Evolutionary conservation across 176 grass and related monocot genomes (phyloP).

Genomic region (Hsuehochloa calcarea): DNA sequence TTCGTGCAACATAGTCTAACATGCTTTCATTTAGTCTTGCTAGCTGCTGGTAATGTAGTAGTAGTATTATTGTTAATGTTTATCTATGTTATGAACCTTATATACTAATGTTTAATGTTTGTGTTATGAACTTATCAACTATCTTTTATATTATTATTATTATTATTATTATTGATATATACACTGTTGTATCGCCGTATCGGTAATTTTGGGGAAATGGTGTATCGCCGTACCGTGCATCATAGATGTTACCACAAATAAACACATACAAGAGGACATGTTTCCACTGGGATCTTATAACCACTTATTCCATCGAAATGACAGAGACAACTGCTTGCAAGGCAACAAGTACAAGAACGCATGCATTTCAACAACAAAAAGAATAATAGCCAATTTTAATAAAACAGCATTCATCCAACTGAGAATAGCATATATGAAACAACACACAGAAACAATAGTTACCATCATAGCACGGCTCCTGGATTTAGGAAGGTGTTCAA

Average conservation of each 20-base stretch:
- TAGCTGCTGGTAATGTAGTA: too few species aligned
- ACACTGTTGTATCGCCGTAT: too few species aligned
- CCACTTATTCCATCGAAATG: neutral
- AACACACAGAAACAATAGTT: slow-evolving; percentile 13
- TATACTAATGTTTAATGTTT: too few species aligned
- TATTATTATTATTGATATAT: too few species aligned
- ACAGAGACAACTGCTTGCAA: neutral
- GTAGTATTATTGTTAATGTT: too few species aligned
- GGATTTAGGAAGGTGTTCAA: slow-evolving; percentile 70
- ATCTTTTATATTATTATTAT: too few species aligned
- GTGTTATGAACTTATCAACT: too few species aligned
- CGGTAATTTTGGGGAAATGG: too few species aligned
- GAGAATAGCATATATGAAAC: slow-evolving; percentile 11
- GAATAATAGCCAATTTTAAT: neutral
- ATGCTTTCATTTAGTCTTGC: too few species aligned
- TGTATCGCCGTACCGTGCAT: too few species aligned
- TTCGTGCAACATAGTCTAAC: too few species aligned
- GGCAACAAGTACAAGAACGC: neutral
- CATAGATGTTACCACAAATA: slow-evolving; percentile 2
- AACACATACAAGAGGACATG: slow-evolving; percentile 15
- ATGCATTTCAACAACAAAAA: neutral
- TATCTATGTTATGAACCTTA: too few species aligned
- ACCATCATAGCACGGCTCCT: slow-evolving; percentile 66
- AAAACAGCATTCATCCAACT: neutral
- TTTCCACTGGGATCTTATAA: neutral